Conservation (phyloP, 116 monocot species). For the Posidonia oceanica region DNA sequence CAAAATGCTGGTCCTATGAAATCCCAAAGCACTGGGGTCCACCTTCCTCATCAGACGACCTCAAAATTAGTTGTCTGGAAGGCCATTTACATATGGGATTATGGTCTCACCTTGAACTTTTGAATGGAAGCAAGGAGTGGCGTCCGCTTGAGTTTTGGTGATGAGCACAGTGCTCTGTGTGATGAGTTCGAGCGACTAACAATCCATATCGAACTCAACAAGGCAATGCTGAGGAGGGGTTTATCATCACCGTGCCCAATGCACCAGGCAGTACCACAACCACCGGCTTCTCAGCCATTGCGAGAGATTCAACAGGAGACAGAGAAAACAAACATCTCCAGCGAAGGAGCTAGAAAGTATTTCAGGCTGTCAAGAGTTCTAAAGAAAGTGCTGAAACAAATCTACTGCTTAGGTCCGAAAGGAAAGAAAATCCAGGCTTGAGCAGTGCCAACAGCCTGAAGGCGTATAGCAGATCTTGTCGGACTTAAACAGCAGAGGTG, state of each 20-base stretch:
- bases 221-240: conserved; percentile 7
- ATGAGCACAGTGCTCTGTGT: neutral
- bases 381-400: conserved; percentile 4
- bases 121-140: neutral
- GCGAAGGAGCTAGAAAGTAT: neutral
- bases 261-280: neutral
- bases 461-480: conserved; percentile 6
- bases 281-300: neutral
- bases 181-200: conserved; percentile 19
- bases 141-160: conserved; percentile 4
- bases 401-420: neutral
- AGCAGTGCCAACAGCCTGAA: neutral
- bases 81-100: neutral
- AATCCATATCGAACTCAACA: conserved; percentile 10
- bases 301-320: neutral
- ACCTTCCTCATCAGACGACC: too few relatives aligned
- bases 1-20: too few relatives aligned
- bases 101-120: neutral
- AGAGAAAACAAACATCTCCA: neutral
- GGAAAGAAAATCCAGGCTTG: neutral
- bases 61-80: too few relatives aligned
- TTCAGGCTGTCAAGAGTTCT: conserved; percentile 3
- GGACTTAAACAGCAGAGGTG: neutral
- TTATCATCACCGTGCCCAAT: conserved; percentile 10
- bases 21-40: too few relatives aligned